Evolutionary conservation across 1,284 basidiomycete genomes (phyloP), one percentile per base, ranked within the genome.

Genomic region (Cryptococcus maquisensis): DNA sequence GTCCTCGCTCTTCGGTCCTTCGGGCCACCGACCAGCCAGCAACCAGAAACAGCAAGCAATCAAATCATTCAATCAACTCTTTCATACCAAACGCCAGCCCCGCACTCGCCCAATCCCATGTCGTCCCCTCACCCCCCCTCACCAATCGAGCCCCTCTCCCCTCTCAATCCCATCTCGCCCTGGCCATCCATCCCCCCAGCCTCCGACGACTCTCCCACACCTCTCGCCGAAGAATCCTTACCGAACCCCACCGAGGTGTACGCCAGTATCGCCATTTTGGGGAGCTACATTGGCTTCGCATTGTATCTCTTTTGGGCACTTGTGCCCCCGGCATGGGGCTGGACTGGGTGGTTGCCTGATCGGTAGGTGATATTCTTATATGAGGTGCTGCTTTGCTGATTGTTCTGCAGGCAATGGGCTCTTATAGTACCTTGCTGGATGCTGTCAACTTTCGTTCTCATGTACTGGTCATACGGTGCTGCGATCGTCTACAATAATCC

Each of bases 221-320:
- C 5, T n/a, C 20, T 24, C n/a, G 7, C 6, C 10, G 1, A 20
- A 20, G 21, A 52, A 18, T 23, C 16, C 13, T 51, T 71, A 5
- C 71, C 71, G 0, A 64, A 60, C 3, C 54, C 70, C 0, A 71
- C 68, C 48, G 90, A 93, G 74, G 88, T 91, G 66, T 93, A 93
- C 66, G 90, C 90, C 18, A 90, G 90, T 68, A 87, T 89, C 10
- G 88, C 86, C 12, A 87, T 85, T 82, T 83, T 87, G 9, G 83
- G 84, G 0, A 91, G 89, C 1, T 86, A 83, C 57, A 76, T 91
- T 35, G 73, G 84, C 4, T 91, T 87, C 66, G 75, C 80, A 49
- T 65, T 86, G 16, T 91, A 88, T 69, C 68, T 90, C 23, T 75
- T 88, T 7, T 93, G 82, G 82, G 81, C 79, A 8, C 69, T 82